A percentile compares a stretch with the other conserved stretches of the same genome.
Conservation (phyloP, 2,329 filamentous ascomycete genomes). For the Penicillium decumbens region DNA sequence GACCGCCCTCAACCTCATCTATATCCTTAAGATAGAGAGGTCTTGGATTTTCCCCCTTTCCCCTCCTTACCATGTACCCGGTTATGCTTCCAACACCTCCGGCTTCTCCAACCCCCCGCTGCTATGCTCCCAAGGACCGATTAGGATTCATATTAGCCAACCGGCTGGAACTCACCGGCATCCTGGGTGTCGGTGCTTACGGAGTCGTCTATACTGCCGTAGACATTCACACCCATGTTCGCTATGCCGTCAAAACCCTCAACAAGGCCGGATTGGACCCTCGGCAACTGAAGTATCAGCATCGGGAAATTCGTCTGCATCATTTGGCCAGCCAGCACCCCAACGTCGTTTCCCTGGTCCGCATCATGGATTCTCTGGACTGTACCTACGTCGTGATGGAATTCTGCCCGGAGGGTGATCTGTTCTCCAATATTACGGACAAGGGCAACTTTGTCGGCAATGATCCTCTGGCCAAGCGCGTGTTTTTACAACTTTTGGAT, state of each 20-base stretch:
- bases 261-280: slow-evolving; percentile 89
- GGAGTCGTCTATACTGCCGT: slow-evolving; percentile 90
- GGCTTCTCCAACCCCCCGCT: slow-evolving; percentile 45
- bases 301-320: slow-evolving; percentile 87
- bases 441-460: slow-evolving; percentile 88
- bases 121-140: slow-evolving; percentile 71
- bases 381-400: slow-evolving; percentile 96
- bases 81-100: slow-evolving; percentile 46
- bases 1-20: background rate
- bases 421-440: slow-evolving; percentile 97
- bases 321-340: slow-evolving; percentile 81
- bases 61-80: slow-evolving; percentile 38
- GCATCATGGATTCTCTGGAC: slow-evolving; percentile 86
- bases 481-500: slow-evolving; percentile 93
- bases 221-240: slow-evolving; percentile 73
- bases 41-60: slow-evolving; percentile 2
- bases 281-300: slow-evolving; percentile 84
- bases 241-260: slow-evolving; percentile 94
- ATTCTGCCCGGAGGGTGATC: slow-evolving; percentile 92
- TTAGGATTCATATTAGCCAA: slow-evolving; percentile 78
- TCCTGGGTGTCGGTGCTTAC: slow-evolving; percentile 91
- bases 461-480: slow-evolving; percentile 77
- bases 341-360: slow-evolving; percentile 88
- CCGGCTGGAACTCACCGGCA: slow-evolving; percentile 74
- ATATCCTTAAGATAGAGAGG: background rate